A percentile compares a stretch with the other conserved stretches of the same genome.
phyloP scores from a whole-genome alignment of 257 asterid genomes.

The Solanum paucissectum region DNA sequence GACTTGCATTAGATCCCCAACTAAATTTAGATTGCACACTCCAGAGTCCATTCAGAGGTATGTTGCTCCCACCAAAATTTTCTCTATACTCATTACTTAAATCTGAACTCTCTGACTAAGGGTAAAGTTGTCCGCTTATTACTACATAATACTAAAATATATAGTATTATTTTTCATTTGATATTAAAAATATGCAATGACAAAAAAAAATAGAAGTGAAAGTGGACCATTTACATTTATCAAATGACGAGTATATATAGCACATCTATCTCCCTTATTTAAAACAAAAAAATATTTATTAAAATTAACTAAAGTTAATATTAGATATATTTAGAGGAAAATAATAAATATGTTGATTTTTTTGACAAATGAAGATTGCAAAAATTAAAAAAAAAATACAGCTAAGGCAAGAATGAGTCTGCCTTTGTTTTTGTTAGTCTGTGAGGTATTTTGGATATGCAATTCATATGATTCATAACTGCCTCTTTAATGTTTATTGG shows the following conservation, averaged over 20 bases:
- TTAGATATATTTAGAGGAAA: neutral
- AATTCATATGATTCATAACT: conserved; percentile 30
- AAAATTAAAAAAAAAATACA: neutral
- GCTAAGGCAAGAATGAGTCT: conserved; percentile 12
- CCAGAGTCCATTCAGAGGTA: no score
- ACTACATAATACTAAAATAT: neutral
- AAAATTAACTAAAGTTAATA: neutral
- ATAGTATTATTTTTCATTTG: neutral
- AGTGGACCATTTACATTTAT: neutral
- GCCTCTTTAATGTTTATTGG: conserved; percentile 34
- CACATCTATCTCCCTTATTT: neutral
- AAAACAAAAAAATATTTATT: neutral
- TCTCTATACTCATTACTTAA: fast-evolving
- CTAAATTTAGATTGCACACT: neutral
- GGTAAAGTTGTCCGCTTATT: fast-evolving
- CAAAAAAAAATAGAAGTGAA: neutral
- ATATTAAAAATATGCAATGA: neutral
- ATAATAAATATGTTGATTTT: neutral
- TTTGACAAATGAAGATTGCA: neutral
- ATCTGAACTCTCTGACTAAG: fast-evolving
- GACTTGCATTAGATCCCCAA: no score
- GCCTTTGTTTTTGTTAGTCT: conserved; percentile 15
- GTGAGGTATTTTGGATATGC: conserved; percentile 25
- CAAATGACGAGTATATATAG: neutral
- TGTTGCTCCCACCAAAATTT: neutral